Conservation (phyloP, 805 yeast genomes). For the Suhomyces faveliae region DNA sequence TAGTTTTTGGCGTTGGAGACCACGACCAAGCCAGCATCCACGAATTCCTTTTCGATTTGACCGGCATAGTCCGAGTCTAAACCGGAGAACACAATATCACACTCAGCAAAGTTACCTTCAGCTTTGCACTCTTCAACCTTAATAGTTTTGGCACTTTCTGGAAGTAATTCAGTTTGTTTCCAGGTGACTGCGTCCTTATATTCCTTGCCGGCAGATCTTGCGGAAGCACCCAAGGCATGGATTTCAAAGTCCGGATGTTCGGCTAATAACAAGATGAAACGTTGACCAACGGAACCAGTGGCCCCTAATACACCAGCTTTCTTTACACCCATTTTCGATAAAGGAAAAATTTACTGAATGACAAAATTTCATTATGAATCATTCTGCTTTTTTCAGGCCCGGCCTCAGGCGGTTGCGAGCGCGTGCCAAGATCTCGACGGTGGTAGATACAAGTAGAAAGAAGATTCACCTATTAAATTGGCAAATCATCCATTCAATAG, state of each 20-base stretch:
- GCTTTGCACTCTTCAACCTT: constrained; percentile 76
- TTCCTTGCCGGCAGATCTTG: constrained; percentile 88
- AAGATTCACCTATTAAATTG: too few relatives aligned
- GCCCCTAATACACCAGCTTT: constrained; percentile 94
- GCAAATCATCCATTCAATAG: too few relatives aligned
- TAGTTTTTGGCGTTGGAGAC: constrained; percentile 96
- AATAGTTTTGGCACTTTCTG: constrained; percentile 60
- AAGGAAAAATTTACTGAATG: neutral
- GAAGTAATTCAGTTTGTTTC: constrained; percentile 88
- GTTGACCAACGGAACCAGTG: constrained; percentile 96
- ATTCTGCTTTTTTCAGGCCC: constrained; percentile 5
- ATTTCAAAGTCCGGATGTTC: constrained; percentile 89
- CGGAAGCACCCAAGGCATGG: constrained; percentile 84
- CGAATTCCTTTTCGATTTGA: constrained; percentile 81
- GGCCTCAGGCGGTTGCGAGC: constrained; percentile 5
- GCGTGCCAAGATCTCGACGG: neutral
- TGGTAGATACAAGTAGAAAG: too few relatives aligned
- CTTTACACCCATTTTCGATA: constrained; percentile 18
- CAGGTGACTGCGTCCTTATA: constrained; percentile 86
- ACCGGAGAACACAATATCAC: constrained; percentile 95
- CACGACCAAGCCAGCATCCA: constrained; percentile 75
- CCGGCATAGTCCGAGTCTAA: constrained; percentile 93
- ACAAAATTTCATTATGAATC: neutral
- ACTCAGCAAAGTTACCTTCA: constrained; percentile 69
- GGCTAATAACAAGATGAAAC: constrained; percentile 81